Conservation (phyloP, 345 rosid species). For the Ceriops zippeliana region DNA sequence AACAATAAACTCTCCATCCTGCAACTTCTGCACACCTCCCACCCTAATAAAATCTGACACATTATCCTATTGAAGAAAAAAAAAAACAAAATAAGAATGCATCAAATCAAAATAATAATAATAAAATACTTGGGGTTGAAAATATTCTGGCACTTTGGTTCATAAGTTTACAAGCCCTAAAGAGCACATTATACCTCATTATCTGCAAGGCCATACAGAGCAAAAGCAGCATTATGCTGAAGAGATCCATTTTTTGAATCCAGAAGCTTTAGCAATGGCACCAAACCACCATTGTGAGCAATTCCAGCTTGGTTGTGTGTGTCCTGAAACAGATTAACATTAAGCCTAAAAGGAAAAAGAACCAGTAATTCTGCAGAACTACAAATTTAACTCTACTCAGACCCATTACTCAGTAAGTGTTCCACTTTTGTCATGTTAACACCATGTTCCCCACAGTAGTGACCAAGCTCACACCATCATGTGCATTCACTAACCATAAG, state of each 20-base stretch:
- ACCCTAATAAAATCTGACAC: constrained; percentile 91
- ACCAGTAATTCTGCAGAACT: not conserved
- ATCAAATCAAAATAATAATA: not conserved
- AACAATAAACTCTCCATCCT: constrained; percentile 92
- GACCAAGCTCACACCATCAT: too few relatives aligned
- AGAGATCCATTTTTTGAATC: constrained; percentile 95
- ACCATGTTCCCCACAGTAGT: too few relatives aligned
- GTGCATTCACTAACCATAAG: too few relatives aligned
- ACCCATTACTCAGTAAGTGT: not conserved
- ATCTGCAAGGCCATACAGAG: constrained; percentile 97
- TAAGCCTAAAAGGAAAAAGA: not conserved
- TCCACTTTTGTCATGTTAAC: not conserved
- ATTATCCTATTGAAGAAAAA: constrained; percentile 68
- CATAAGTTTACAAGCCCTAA: constrained; percentile 15
- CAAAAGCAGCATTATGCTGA: constrained; percentile 99
- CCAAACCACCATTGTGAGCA: constrained; percentile 85
- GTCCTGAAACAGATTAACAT: constrained; percentile 46
- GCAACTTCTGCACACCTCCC: constrained; percentile 96
- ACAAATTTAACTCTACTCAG: too few relatives aligned
- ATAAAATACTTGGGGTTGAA: constrained; percentile 8
- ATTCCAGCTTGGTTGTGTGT: constrained; percentile 96
- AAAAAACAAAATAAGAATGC: constrained; percentile 19
- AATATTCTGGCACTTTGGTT: constrained; percentile 19
- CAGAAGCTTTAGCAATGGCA: constrained; percentile 85
- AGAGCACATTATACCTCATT: constrained; percentile 67